phyloP scores from a whole-genome alignment of 495 filamentous ascomycete genomes.

The Tuber magnatum region DNA sequence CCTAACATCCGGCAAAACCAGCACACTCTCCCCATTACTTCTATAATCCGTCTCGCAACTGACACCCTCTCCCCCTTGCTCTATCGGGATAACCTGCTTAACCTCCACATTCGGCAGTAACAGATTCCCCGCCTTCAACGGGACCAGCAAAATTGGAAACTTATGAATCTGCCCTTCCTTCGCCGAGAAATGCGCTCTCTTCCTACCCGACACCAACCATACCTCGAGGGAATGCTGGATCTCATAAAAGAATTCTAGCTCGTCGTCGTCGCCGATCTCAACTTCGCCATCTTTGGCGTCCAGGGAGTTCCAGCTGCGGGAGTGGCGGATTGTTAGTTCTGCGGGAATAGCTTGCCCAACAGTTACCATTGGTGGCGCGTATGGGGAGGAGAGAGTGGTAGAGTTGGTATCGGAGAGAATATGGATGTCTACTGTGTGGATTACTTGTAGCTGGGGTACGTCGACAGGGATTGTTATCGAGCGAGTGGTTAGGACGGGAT shows the following conservation, averaged over 20 bases:
- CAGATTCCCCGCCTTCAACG: slow-evolving; percentile 66
- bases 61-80: slow-evolving; percentile 31
- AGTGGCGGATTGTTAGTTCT: slow-evolving; percentile 65
- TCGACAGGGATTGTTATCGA: slow-evolving; percentile 69
- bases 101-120: slow-evolving; percentile 75
- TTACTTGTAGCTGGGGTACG: slow-evolving; percentile 74
- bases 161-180: slow-evolving; percentile 47
- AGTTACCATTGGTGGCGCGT: slow-evolving; percentile 36
- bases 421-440: slow-evolving; percentile 72
- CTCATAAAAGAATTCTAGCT: slow-evolving; percentile 77
- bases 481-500: slow-evolving; percentile 22
- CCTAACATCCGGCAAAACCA: slow-evolving; percentile 65
- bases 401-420: slow-evolving; percentile 43
- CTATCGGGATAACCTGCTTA: slow-evolving; percentile 41
- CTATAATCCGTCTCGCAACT: slow-evolving; percentile 70
- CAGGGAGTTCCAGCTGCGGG: slow-evolving; percentile 63
- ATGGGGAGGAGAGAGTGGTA: slow-evolving; percentile 40
- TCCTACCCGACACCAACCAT: slow-evolving; percentile 78
- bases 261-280: slow-evolving; percentile 29
- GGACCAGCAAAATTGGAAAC: slow-evolving; percentile 62
- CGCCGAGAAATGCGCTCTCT: slow-evolving; percentile 68
- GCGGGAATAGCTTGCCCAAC: slow-evolving; percentile 49
- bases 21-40: slow-evolving; percentile 66
- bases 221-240: slow-evolving; percentile 64
- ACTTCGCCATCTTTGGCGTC: slow-evolving; percentile 23